A percentile compares a stretch with the other conserved stretches of the same genome.
Evolutionary conservation across 495 filamentous ascomycete species (phyloP).

Genomic region (Parachaetomium inaequale): DNA sequence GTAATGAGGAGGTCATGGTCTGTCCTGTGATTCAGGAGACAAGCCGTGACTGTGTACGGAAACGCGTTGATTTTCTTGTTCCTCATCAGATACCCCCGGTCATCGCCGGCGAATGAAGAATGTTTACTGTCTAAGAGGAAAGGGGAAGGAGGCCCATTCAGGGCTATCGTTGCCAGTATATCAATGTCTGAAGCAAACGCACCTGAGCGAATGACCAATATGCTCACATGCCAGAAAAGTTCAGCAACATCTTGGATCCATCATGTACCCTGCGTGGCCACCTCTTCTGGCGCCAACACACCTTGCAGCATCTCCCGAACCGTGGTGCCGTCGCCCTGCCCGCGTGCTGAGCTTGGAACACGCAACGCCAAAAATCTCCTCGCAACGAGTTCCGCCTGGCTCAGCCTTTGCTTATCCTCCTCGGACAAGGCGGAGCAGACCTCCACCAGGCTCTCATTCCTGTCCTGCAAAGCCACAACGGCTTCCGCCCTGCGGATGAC

Average conservation of each 20-base stretch:
- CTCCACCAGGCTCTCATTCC: slow-evolving; percentile 45
- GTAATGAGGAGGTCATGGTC: background rate
- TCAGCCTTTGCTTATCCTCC: slow-evolving; percentile 17
- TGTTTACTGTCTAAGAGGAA: background rate
- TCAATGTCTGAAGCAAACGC: background rate
- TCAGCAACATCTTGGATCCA: background rate
- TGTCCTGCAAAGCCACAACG: slow-evolving; percentile 63
- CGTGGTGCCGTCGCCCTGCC: background rate
- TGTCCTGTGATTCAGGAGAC: background rate
- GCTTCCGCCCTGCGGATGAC: slow-evolving; percentile 75
- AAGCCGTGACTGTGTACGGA: background rate
- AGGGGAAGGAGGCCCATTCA: background rate
- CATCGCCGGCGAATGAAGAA: background rate
- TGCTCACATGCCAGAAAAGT: background rate
- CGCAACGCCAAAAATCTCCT: slow-evolving; percentile 24
- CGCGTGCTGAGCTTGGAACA: background rate
- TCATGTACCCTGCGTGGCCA: background rate
- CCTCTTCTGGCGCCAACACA: background rate
- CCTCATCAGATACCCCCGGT: slow-evolving; percentile 7
- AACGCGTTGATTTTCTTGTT: background rate
- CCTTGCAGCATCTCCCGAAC: slow-evolving; percentile 16
- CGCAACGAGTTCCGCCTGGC: slow-evolving; percentile 18
- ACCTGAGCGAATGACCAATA: background rate
- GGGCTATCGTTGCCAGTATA: background rate
- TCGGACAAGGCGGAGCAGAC: slow-evolving; percentile 12